Conservation (phyloP, 805 yeast species). For the Nakazawaea wickerhamii region DNA sequence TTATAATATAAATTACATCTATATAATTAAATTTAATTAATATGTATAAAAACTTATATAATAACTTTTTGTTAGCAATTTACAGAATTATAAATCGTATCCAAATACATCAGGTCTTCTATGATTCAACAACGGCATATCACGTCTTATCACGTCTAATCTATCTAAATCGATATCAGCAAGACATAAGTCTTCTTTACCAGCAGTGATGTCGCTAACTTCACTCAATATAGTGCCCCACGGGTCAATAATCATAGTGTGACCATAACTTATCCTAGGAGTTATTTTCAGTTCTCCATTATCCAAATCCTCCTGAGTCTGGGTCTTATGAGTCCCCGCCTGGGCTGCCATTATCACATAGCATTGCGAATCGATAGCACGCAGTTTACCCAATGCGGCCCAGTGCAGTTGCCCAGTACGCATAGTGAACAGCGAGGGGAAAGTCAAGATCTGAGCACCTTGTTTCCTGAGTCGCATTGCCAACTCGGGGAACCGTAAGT, state of each 20-base stretch:
- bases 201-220: conserved; percentile 35
- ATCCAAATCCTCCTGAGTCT: conserved; percentile 31
- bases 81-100: too few relatives aligned
- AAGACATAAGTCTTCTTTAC: conserved; percentile 36
- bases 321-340: conserved; percentile 65
- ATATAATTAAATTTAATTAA: too few relatives aligned
- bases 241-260: conserved; percentile 82
- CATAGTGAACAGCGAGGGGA: conserved; percentile 90
- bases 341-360: conserved; percentile 90
- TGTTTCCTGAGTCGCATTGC: conserved; percentile 54
- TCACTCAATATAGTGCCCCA: conserved; percentile 78
- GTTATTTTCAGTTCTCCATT: conserved; percentile 23
- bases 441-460: conserved; percentile 77
- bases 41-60: too few relatives aligned
- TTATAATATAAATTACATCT: too few relatives aligned
- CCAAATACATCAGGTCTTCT: conserved; percentile 59
- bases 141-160: conserved; percentile 46
- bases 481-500: conserved; percentile 81
- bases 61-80: too few relatives aligned
- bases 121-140: conserved; percentile 78
- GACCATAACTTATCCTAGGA: conserved; percentile 77
- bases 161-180: conserved; percentile 62
- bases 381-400: conserved; percentile 69
- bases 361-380: conserved; percentile 87
- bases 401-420: conserved; percentile 92